Evolutionary conservation across 2,329 filamentous ascomycete species (phyloP).

Genomic region (Talaromyces sp.): DNA sequence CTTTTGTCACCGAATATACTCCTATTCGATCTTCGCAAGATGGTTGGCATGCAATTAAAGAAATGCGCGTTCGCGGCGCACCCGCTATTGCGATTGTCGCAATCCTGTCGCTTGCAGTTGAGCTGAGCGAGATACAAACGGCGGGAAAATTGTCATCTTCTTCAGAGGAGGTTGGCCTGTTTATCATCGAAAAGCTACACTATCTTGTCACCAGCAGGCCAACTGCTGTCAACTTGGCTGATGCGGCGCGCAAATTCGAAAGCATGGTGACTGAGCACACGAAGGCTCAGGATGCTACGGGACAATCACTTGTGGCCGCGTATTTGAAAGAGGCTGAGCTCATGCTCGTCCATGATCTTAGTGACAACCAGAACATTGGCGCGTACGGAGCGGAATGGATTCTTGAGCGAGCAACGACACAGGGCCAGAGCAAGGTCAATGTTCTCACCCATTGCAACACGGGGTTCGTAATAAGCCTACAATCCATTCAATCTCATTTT

Average conservation of each 20-base stretch:
- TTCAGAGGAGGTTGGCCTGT: slow-evolving; percentile 58
- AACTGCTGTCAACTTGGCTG: slow-evolving; percentile 89
- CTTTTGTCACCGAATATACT: slow-evolving; percentile 55
- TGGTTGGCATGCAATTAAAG: slow-evolving; percentile 61
- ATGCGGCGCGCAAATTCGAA: slow-evolving; percentile 79
- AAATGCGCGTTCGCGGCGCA: slow-evolving; percentile 66
- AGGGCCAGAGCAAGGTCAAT: slow-evolving; percentile 58
- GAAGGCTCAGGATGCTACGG: slow-evolving; percentile 28
- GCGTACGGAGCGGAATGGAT: slow-evolving; percentile 81
- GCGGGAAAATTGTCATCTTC: slow-evolving; percentile 41
- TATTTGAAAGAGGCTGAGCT: slow-evolving; percentile 78
- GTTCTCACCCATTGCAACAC: slow-evolving; percentile 98
- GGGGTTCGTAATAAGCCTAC: slow-evolving; percentile 51
- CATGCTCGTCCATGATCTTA: slow-evolving; percentile 80
- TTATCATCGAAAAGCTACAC: slow-evolving; percentile 71
- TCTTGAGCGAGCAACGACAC: slow-evolving; percentile 48
- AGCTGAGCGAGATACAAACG: slow-evolving; percentile 53
- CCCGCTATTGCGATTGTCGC: slow-evolving; percentile 98
- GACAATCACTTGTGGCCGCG: slow-evolving; percentile 54
- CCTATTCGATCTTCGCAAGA: slow-evolving; percentile 51
- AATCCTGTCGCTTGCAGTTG: slow-evolving; percentile 78
- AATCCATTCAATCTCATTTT: background rate
- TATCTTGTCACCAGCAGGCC: slow-evolving; percentile 86
- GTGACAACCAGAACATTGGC: slow-evolving; percentile 83
- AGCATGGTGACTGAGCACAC: slow-evolving; percentile 51